A percentile compares a stretch with the other conserved stretches of the same genome.
Conservation (phyloP, 1,284 basidiomycete species). For the Mycosarcoma mackinlayi region DNA sequence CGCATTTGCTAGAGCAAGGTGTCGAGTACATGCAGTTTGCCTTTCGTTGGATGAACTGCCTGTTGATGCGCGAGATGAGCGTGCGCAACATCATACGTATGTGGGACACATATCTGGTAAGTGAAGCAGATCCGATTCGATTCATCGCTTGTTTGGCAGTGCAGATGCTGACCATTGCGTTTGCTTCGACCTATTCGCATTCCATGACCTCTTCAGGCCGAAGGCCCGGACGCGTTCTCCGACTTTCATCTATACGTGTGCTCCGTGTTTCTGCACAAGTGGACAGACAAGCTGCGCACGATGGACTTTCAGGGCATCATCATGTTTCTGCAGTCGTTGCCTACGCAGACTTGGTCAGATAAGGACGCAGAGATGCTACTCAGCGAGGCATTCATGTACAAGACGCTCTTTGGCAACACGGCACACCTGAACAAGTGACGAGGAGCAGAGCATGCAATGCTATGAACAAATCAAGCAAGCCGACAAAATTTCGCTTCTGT, state of each 20-base stretch:
- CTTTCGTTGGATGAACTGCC: constrained; percentile 68
- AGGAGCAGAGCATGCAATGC: background rate
- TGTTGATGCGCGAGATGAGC: constrained; percentile 69
- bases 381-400: constrained; percentile 88
- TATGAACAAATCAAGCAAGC: background rate
- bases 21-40: constrained; percentile 69
- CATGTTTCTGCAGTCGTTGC: constrained; percentile 96
- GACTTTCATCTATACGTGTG: constrained; percentile 68
- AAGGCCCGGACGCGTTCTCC: constrained; percentile 66
- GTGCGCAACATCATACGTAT: constrained; percentile 66
- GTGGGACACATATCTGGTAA: constrained; percentile 67
- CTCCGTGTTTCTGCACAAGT: constrained; percentile 65
- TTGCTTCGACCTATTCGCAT: background rate
- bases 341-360: constrained; percentile 94
- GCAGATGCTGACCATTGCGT: background rate
- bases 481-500: too few species aligned
- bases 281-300: constrained; percentile 57
- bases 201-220: constrained; percentile 37
- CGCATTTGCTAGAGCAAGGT: constrained; percentile 61
- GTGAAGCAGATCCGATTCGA: background rate
- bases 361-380: constrained; percentile 94
- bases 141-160: too few species aligned
- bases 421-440: constrained; percentile 60
- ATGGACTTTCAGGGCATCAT: constrained; percentile 82
- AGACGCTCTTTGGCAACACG: constrained; percentile 65